A percentile compares a stretch with the other conserved stretches of the same genome.
Conservation (phyloP, 148 eudicot species). For the Rhododendron henanense region DNA sequence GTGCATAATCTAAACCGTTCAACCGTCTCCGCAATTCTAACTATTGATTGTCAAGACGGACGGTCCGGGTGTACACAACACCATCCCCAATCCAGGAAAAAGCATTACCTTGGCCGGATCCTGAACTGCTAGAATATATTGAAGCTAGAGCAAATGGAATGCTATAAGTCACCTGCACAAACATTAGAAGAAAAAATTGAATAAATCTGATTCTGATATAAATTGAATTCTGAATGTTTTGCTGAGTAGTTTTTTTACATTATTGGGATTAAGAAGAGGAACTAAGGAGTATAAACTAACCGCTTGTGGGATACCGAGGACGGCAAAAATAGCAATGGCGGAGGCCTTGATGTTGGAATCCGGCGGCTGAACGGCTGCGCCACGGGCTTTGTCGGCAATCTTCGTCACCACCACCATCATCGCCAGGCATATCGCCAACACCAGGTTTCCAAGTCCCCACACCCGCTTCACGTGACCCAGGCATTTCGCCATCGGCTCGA, state of each 20-base stretch:
- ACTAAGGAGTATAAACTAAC: not conserved
- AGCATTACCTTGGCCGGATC: not conserved
- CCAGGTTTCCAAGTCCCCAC: constrained; percentile 27
- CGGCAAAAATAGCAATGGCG: not conserved
- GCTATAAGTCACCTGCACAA: constrained; percentile 6
- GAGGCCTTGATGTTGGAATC: not conserved
- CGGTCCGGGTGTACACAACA: accelerated
- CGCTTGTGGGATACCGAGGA: not conserved
- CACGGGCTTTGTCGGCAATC: constrained; percentile 10
- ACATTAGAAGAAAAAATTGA: not conserved
- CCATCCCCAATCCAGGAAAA: too few species aligned
- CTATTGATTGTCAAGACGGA: too few species aligned
- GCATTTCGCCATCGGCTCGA: constrained; percentile 14
- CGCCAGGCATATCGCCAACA: constrained; percentile 23
- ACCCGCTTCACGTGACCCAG: constrained; percentile 18
- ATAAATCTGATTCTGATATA: not conserved
- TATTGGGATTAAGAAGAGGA: too few species aligned
- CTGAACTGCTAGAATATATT: not conserved
- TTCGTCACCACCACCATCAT: constrained; percentile 31
- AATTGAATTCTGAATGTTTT: not conserved
- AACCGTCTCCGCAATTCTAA: too few species aligned
- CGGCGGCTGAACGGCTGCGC: not conserved
- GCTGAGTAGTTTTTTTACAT: not conserved
- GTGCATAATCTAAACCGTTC: too few species aligned
- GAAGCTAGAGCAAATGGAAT: constrained; percentile 7